Evolutionary conservation across 2,329 filamentous ascomycete genomes (phyloP).

Genomic region (Cadophora sp.): DNA sequence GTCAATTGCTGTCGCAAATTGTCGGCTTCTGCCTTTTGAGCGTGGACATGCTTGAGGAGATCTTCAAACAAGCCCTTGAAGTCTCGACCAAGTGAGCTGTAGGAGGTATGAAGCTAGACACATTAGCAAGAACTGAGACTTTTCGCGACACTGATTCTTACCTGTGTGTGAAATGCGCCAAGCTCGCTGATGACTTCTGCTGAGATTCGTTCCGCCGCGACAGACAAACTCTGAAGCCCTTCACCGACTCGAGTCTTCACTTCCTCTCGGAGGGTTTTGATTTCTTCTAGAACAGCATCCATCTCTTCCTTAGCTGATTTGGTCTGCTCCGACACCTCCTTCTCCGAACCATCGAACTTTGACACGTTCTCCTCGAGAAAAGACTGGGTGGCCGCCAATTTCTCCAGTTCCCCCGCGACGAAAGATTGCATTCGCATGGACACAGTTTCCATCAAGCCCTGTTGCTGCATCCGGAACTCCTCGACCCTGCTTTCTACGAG

Average conservation of each 20-base stretch:
- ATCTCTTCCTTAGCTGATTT: slow-evolving; percentile 79
- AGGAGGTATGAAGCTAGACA: slow-evolving; percentile 79
- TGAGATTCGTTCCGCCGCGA: slow-evolving; percentile 86
- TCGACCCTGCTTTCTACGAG: slow-evolving; percentile 79
- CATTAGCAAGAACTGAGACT: slow-evolving; percentile 30
- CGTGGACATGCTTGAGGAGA: slow-evolving; percentile 73
- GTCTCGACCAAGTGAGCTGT: slow-evolving; percentile 81
- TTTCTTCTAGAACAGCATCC: slow-evolving; percentile 90
- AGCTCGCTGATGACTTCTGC: slow-evolving; percentile 89
- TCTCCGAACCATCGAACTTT: slow-evolving; percentile 71
- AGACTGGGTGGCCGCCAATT: slow-evolving; percentile 71
- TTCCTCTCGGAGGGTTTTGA: slow-evolving; percentile 85
- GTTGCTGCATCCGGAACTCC: slow-evolving; percentile 75
- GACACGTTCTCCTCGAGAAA: slow-evolving; percentile 74
- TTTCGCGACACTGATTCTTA: slow-evolving; percentile 39
- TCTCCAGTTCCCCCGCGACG: slow-evolving; percentile 75
- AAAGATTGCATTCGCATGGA: slow-evolving; percentile 78
- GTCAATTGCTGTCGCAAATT: slow-evolving; percentile 75
- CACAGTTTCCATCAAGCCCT: slow-evolving; percentile 70
- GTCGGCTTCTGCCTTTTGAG: slow-evolving; percentile 80
- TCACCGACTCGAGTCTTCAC: slow-evolving; percentile 87
- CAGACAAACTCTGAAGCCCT: slow-evolving; percentile 82
- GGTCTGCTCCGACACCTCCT: slow-evolving; percentile 71
- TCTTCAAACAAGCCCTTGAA: slow-evolving; percentile 88
- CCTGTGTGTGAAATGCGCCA: slow-evolving; percentile 77